Evolutionary conservation across 176 grass and related monocot species (phyloP).

Genomic region (Oryza punctata): DNA sequence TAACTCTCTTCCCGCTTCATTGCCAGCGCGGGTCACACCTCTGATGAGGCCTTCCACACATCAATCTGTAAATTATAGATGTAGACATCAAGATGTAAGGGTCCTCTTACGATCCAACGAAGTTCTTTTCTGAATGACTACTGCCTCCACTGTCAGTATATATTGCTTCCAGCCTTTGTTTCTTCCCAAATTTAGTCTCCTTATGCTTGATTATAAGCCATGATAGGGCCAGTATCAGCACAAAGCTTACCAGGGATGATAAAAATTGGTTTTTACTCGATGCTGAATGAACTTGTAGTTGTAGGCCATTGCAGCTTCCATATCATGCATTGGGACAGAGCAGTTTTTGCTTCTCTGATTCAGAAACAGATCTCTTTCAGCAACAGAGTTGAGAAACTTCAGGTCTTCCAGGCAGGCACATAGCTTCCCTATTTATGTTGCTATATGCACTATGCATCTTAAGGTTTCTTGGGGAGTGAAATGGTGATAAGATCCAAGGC

Average conservation of each 20-base stretch:
- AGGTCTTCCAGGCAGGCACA: not conserved
- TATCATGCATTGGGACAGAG: not conserved
- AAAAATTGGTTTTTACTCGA: slow-evolving; percentile 1
- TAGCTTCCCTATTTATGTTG: not conserved
- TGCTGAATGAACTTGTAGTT: not conserved
- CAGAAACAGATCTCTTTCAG: not conserved
- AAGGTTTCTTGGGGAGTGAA: not conserved
- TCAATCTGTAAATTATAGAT: slow-evolving; percentile 48
- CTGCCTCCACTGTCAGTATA: slow-evolving; percentile 18
- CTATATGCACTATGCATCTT: not conserved
- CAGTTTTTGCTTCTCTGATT: not conserved
- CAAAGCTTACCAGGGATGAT: not conserved
- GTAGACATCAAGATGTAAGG: slow-evolving; percentile 24
- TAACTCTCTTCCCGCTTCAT: not conserved
- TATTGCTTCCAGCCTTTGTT: slow-evolving; percentile 10
- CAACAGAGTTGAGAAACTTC: not conserved
- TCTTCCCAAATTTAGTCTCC: not conserved
- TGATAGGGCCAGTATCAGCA: not conserved
- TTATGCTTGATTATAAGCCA: not conserved
- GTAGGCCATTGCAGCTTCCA: not conserved
- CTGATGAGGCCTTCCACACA: slow-evolving; percentile 13
- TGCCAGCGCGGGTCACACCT: not conserved
- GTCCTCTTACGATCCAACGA: slow-evolving; percentile 7
- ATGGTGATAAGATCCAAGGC: not conserved
- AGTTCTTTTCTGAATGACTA: not conserved